Evolutionary conservation across 257 asterid genomes (phyloP), one percentile per base, ranked within the genome.

Genomic region (Handroanthus guayacan): DNA sequence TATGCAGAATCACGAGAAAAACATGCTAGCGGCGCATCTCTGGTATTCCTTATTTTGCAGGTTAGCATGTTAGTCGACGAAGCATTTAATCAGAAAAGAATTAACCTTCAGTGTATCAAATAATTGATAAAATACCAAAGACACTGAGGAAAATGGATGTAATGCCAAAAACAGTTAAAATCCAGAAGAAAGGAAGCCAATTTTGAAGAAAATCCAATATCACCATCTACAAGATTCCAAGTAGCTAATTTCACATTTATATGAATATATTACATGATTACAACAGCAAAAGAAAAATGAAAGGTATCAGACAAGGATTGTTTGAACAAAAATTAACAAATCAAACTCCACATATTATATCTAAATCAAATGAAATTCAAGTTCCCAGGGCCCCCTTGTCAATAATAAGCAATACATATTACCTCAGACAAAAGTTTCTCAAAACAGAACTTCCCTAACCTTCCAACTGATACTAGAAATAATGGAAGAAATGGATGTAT

Each of bases 1-100:
- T 52, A 55, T 68, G 48, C 55, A 13, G 10, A 36, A 9, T 9
- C 16, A 67, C 18, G 67, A 56, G 71, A 41, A 71, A 72, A 55
- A 69, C 62, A 71, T 39, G 61, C 34, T n/a, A 13, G 45, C 36
- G 5, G 58, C 63, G 18, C 43, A 14, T n/a, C 67, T 39, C 20
- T 31, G 34, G 16, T 36, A 17, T 71, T 39, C 20, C 43, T 36
- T 43, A 51, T 65, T 63, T 6, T 34, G 16, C 67, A 54, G 31
- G 36, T n/a, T n/a, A 71, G 17, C 34, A 66, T 65, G 17, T 43
- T 45, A 72, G 13, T 57, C 57, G 11, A 39, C 8, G 45, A 38
- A 8, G 44, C 6, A 12, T 65, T 37, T 57, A 31, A 18, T n/a
- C 52, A 43, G 62, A 77, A 34, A 62, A 34, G n/a, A 25, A 38